phyloP scores from a whole-genome alignment of 2,329 filamentous ascomycete species.

The Epichloe elymi region DNA sequence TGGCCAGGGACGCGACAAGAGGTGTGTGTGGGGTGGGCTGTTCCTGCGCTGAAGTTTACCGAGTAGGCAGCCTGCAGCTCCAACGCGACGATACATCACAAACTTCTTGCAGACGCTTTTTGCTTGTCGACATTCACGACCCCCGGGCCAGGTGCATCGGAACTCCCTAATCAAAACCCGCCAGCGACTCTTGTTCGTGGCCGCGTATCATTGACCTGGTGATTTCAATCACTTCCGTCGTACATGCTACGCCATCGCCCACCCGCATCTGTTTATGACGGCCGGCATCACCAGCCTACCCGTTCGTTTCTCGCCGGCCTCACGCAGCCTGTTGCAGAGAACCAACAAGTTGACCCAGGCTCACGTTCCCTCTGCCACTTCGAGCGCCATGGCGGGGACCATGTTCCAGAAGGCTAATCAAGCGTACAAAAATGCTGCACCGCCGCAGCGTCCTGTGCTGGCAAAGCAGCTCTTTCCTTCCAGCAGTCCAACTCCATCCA shows the following conservation, averaged over 20 bases:
- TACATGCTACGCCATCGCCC: not conserved
- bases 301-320: slow-evolving; percentile 24
- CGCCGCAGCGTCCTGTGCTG: slow-evolving; percentile 22
- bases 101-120: not conserved
- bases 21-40: not conserved
- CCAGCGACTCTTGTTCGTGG: not conserved
- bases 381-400: not conserved
- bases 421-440: slow-evolving; percentile 15
- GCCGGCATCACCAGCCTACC: slow-evolving; percentile 18
- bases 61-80: not conserved
- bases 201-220: not conserved
- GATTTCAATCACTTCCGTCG: not conserved
- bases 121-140: not conserved
- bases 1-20: not conserved
- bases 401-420: slow-evolving; percentile 10
- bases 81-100: not conserved
- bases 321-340: slow-evolving; percentile 14
- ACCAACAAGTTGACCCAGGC: slow-evolving; percentile 14
- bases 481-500: slow-evolving; percentile 34
- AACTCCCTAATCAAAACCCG: not conserved
- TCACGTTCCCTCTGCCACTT: slow-evolving; percentile 8
- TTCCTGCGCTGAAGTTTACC: not conserved
- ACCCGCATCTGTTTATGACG: slow-evolving; percentile 21
- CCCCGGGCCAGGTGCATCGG: not conserved
- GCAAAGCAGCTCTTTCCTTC: slow-evolving; percentile 44